Evolutionary conservation across 139 green algal species (phyloP), one percentile per base, ranked within the genome.

Genomic region (Volvox reticuliferus): DNA sequence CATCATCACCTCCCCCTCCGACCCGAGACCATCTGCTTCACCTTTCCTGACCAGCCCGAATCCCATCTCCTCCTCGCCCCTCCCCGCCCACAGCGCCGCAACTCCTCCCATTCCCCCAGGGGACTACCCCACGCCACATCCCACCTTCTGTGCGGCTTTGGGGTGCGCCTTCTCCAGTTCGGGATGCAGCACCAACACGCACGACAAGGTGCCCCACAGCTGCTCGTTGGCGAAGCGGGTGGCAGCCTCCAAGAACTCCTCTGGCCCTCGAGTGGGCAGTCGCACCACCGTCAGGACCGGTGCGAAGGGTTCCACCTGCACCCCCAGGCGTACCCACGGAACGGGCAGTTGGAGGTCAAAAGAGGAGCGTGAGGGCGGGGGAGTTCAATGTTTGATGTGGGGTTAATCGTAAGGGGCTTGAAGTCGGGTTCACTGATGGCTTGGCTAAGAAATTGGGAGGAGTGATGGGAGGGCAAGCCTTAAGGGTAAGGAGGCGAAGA

Each of bases 261-360:
- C n/a, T 18, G 68, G 67, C 68, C 86, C 67, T 0, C 16, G 26
- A 13, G 63, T 82, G 35, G 84, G 35, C 79, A 90, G 79, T 77
- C 55, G 68, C 35, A 93, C 91, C 16, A 95, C 79, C n/a, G 91
- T 94, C 24, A 94, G n/a, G 33, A 93, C 88, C 12, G 93, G 93
- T 18, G 93, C 93, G 84, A 95, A 95, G 20, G 93, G 93, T 77
- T 95, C 93, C 73, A 94, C 93, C 65, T 63, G 62, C n/a, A n/a
- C n/a, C n/a, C n/a, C n/a, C n/a, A n/a, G n/a, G n/a, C n/a, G n/a
- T n/a, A n/a, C n/a, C n/a, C n/a, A n/a, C n/a, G n/a, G n/a, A n/a
- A n/a, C n/a, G n/a, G n/a, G n/a, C n/a, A n/a, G n/a, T n/a, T n/a
- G n/a, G n/a, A n/a, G n/a, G n/a, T n/a, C n/a, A n/a, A n/a, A n/a